A percentile compares a stretch with the other conserved stretches of the same genome.
Evolutionary conservation across 208 protist species (phyloP).

Genomic region (Wallacemonas sp.): DNA sequence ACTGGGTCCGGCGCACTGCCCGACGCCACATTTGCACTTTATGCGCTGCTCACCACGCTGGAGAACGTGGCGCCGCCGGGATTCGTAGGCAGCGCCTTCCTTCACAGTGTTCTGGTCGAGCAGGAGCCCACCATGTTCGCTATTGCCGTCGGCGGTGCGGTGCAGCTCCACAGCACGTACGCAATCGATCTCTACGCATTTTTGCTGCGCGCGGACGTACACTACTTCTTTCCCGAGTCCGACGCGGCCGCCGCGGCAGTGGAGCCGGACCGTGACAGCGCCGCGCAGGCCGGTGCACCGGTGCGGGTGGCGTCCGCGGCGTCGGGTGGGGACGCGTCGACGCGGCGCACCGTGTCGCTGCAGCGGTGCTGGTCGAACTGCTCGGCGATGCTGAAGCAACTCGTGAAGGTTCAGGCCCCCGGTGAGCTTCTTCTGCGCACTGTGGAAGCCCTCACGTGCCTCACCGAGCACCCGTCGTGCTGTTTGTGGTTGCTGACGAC

Average conservation of each 20-base stretch:
- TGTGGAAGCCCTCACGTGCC: slow-evolving; percentile 20
- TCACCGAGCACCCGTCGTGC: slow-evolving; percentile 9
- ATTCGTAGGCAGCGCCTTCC: slow-evolving; percentile 29
- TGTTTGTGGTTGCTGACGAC: slow-evolving; percentile 29
- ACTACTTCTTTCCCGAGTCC: slow-evolving; percentile 12
- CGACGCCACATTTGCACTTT: slow-evolving; percentile 1
- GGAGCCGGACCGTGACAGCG: no score
- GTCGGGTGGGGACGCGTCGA: no score
- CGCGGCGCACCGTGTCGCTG: slow-evolving; percentile 12
- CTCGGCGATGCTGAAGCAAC: slow-evolving; percentile 25
- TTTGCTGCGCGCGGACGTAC: slow-evolving; percentile 46
- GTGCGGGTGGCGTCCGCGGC: no score
- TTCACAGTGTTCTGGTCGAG: slow-evolving; percentile 45
- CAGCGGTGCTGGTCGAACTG: slow-evolving; percentile 39
- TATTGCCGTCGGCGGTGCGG: slow-evolving; percentile 36
- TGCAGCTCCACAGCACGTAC: slow-evolving; percentile 24
- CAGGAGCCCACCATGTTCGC: slow-evolving; percentile 38
- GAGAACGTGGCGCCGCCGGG: slow-evolving; percentile 37
- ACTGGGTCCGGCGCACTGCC: neutral
- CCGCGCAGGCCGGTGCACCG: no score
- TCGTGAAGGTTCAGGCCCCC: neutral
- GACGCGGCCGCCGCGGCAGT: neutral
- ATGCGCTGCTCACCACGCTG: slow-evolving; percentile 15
- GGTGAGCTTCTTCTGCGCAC: slow-evolving; percentile 8
- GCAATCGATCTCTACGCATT: slow-evolving; percentile 42